These are phyloP conservation scores for Ilex paraguariensis DNA, from an alignment of 305 asterid species.

Conservation along the genomic window DNA sequence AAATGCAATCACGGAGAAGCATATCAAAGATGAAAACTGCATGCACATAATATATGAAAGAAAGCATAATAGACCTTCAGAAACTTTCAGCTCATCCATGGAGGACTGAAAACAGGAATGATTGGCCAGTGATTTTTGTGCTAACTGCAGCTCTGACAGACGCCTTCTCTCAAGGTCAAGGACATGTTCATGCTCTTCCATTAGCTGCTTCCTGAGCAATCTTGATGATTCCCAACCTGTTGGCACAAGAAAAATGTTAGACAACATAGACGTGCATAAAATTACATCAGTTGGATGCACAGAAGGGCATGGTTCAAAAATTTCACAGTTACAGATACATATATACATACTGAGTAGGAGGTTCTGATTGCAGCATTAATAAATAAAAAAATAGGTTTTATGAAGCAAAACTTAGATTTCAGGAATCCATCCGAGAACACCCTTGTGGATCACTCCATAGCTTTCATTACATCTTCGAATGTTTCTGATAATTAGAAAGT, in stretches of 20 bases:
- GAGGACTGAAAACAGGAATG: conserved; percentile 35
- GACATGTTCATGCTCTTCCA: conserved; percentile 40
- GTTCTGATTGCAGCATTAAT: too few relatives aligned
- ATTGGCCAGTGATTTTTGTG: conserved; percentile 24
- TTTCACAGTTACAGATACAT: too few relatives aligned
- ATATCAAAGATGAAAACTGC: background rate
- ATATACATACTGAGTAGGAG: too few relatives aligned
- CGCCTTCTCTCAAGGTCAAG: conserved; percentile 51
- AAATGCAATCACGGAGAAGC: background rate
- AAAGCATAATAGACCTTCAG: conserved; percentile 34
- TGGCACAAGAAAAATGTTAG: conserved; percentile 3
- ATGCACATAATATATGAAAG: background rate
- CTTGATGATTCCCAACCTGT: conserved; percentile 55
- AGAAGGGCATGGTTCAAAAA: too few relatives aligned
- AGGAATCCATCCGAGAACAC: too few relatives aligned
- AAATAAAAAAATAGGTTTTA: too few relatives aligned
- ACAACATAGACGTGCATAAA: background rate
- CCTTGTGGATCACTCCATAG: too few relatives aligned
- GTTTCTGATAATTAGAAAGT: too few relatives aligned
- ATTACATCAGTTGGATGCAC: too few relatives aligned
- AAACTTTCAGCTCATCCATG: conserved; percentile 37
- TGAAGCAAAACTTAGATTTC: too few relatives aligned
- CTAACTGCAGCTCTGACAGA: conserved; percentile 50
- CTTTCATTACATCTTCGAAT: too few relatives aligned
- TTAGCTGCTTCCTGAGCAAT: conserved; percentile 36